Evolutionary conservation across 2,329 filamentous ascomycete species (phyloP).

Genomic region (Talaromyces sp.): DNA sequence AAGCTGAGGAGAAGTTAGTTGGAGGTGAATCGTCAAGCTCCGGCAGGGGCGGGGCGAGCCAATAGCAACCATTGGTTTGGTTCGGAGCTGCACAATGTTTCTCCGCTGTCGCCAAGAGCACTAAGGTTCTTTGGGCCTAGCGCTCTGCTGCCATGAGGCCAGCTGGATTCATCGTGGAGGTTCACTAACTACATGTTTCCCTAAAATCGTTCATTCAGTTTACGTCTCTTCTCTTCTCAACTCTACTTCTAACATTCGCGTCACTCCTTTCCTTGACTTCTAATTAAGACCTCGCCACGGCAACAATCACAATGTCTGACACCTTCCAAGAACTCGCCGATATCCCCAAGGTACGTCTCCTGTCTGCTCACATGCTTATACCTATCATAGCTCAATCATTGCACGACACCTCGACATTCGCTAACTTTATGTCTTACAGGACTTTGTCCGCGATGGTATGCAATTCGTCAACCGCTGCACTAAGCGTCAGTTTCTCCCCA

Average conservation of each 20-base stretch:
- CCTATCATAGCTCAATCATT: neutral
- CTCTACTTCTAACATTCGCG: neutral
- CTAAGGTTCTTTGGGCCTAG: neutral
- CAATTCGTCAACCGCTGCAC: constrained; percentile 50
- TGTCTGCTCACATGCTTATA: neutral
- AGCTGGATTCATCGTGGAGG: constrained; percentile 18
- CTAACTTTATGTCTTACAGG: constrained; percentile 26
- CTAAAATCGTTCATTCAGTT: neutral
- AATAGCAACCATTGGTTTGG: constrained; percentile 7
- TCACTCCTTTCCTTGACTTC: neutral
- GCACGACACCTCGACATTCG: neutral
- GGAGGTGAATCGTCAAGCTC: neutral
- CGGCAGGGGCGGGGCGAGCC: neutral
- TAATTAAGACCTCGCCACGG: neutral
- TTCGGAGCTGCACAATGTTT: constrained; percentile 25
- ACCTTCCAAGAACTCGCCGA: constrained; percentile 61
- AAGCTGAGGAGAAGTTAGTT: neutral
- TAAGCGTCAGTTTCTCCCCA: constrained; percentile 42
- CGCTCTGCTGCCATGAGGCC: constrained; percentile 17
- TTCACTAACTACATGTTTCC: neutral
- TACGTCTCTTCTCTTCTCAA: neutral
- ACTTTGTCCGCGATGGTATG: constrained; percentile 51
- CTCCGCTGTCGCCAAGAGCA: constrained; percentile 17
- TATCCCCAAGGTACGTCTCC: constrained; percentile 39
- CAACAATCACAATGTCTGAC: constrained; percentile 50